phyloP scores from a whole-genome alignment of 2,329 filamentous ascomycete genomes.

The Penicillium concentricum region DNA sequence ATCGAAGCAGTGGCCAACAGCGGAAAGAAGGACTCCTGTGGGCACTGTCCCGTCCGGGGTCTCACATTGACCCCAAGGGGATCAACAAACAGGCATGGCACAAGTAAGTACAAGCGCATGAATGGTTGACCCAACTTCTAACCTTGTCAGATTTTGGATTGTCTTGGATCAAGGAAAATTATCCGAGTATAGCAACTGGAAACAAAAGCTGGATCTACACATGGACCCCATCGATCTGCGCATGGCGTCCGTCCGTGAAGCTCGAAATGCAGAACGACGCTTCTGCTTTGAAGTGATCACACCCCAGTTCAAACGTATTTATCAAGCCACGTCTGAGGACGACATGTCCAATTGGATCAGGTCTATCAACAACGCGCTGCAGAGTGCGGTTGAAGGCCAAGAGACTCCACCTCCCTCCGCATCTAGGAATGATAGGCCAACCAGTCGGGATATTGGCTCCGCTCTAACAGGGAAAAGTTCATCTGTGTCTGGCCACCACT shows the following conservation, averaged over 20 bases:
- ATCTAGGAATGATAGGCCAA: constrained; percentile 54
- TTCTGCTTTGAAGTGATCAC: constrained; percentile 99
- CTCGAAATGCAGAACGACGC: constrained; percentile 85
- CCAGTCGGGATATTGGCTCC: constrained; percentile 84
- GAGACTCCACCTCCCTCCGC: constrained; percentile 52
- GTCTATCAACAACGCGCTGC: constrained; percentile 94
- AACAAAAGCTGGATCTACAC: constrained; percentile 91
- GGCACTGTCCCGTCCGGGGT: constrained; percentile 88
- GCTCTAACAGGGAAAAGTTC: constrained; percentile 90
- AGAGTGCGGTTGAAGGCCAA: constrained; percentile 88
- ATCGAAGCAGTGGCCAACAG: constrained; percentile 62
- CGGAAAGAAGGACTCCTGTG: constrained; percentile 93
- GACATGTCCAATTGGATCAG: constrained; percentile 97
- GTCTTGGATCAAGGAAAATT: constrained; percentile 95
- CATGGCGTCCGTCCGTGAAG: constrained; percentile 94
- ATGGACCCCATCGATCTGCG: constrained; percentile 97
- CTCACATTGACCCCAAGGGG: constrained; percentile 91
- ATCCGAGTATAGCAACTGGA: constrained; percentile 99
- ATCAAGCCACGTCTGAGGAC: constrained; percentile 95
- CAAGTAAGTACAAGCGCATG: constrained; percentile 65
- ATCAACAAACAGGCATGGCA: constrained; percentile 98
- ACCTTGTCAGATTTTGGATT: constrained; percentile 81
- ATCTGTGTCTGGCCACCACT: constrained; percentile 55
- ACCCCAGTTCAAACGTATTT: constrained; percentile 90
- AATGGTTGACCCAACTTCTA: background rate